phyloP scores from a whole-genome alignment of 2,329 filamentous ascomycete species.

The Curvularia hawaiiensis region DNA sequence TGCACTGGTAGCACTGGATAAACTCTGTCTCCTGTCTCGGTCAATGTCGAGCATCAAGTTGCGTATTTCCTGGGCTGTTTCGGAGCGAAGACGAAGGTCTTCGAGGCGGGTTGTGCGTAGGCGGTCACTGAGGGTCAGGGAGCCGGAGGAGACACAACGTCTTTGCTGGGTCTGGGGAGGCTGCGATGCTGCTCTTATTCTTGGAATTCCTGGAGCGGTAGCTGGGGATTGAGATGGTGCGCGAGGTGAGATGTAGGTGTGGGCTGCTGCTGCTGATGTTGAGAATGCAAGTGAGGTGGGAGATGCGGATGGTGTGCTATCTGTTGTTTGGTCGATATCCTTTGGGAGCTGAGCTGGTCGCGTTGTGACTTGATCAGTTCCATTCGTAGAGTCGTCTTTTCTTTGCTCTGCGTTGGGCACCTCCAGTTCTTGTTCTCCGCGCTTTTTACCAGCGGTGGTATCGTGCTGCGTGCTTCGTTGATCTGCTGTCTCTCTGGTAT shows the following conservation, averaged over 20 bases:
- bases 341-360: conserved; percentile 5
- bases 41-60: conserved; percentile 6
- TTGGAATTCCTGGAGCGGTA: neutral
- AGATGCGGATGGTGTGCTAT: neutral
- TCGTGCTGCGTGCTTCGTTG: neutral
- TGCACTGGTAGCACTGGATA: neutral
- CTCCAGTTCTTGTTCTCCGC: neutral
- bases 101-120: conserved; percentile 1
- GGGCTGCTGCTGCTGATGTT: neutral
- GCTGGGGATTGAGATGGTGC: neutral
- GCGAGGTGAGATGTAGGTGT: neutral
- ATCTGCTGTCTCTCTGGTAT: neutral
- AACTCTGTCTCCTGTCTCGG: neutral
- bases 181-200: neutral
- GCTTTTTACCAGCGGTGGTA: neutral
- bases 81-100: conserved; percentile 4
- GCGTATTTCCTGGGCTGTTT: conserved; percentile 7
- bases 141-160: neutral
- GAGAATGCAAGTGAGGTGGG: neutral
- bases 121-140: conserved; percentile 7
- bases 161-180: neutral
- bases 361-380: neutral
- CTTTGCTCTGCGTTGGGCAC: neutral
- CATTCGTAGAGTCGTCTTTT: neutral
- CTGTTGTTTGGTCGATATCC: conserved; percentile 1